A percentile compares a stretch with the other conserved stretches of the same genome.
Conservation (phyloP, 2,329 filamentous ascomycete species). For the Penicillium janthinellum region DNA sequence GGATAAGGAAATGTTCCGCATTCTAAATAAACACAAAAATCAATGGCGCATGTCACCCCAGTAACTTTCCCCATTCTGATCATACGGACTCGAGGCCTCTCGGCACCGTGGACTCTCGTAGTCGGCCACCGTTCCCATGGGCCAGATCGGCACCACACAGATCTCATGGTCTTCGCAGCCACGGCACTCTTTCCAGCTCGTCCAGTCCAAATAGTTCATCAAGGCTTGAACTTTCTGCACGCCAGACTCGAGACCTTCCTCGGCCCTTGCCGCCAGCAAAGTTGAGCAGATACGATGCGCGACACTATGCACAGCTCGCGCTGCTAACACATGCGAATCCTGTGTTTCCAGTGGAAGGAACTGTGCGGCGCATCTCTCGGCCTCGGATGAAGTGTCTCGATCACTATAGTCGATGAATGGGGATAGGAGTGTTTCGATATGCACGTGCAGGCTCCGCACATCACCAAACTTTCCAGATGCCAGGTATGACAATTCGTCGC, state of each 20-base stretch:
- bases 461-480: constrained; percentile 30
- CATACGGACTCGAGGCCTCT: constrained; percentile 29
- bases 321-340: constrained; percentile 24
- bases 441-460: constrained; percentile 26
- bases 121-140: constrained; percentile 57
- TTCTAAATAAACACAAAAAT: not conserved
- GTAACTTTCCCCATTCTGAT: constrained; percentile 28
- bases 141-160: constrained; percentile 67
- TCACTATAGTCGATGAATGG: constrained; percentile 40
- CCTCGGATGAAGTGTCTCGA: constrained; percentile 31
- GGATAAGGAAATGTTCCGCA: not conserved
- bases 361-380: constrained; percentile 38
- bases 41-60: constrained; percentile 27
- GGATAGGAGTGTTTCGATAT: constrained; percentile 33
- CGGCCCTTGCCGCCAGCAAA: constrained; percentile 27
- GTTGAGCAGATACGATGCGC: constrained; percentile 37
- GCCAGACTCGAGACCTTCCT: constrained; percentile 27
- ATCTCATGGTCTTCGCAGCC: constrained; percentile 58
- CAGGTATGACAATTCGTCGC: constrained; percentile 53
- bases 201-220: constrained; percentile 59
- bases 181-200: constrained; percentile 60
- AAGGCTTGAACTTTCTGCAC: constrained; percentile 43
- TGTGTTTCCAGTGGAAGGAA: constrained; percentile 31
- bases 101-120: constrained; percentile 54
- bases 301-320: constrained; percentile 33